phyloP scores from a whole-genome alignment of 1,284 basidiomycete genomes.

The Cryptococcus jaspeensis region DNA sequence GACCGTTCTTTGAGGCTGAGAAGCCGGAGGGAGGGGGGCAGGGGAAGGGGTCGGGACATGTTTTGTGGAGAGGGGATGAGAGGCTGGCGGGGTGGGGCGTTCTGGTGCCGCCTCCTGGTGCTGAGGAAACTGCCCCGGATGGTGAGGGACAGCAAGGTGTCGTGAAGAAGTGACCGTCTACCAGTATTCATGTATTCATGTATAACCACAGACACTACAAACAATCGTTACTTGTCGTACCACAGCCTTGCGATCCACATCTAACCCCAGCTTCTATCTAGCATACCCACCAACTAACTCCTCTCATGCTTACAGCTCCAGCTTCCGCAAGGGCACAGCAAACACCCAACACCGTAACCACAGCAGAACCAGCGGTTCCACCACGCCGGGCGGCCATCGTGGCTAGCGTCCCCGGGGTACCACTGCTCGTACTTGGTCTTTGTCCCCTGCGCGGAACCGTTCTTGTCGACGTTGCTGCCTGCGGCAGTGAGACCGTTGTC shows the following conservation, averaged over 20 bases:
- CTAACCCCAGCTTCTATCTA: neutral
- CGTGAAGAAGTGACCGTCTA: too few species aligned
- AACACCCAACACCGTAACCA: constrained; percentile 36
- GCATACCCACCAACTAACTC: constrained; percentile 2
- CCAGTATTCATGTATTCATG: too few species aligned
- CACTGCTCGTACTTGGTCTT: constrained; percentile 22
- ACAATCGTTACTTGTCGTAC: too few species aligned
- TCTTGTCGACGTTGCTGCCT: too few species aligned
- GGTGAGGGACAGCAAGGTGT: neutral
- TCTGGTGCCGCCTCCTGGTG: neutral
- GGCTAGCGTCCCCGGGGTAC: constrained; percentile 35
- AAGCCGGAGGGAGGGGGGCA: neutral
- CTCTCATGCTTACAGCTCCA: constrained; percentile 34
- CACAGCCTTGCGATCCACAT: neutral
- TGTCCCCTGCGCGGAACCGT: too few species aligned
- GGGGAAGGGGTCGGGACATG: constrained; percentile 15
- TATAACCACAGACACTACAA: too few species aligned
- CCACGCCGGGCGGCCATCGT: constrained; percentile 31
- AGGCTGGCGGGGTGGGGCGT: constrained; percentile 27
- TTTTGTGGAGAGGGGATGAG: constrained; percentile 20
- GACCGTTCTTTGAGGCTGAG: constrained; percentile 32
- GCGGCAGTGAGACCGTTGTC: too few species aligned
- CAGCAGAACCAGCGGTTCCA: constrained; percentile 39
- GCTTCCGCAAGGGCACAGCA: constrained; percentile 37
- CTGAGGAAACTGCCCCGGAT: too few species aligned